Evolutionary conservation across 768 basidiomycete species (phyloP), one percentile per base, ranked within the genome.

Genomic region (Sutorius australiensis): DNA sequence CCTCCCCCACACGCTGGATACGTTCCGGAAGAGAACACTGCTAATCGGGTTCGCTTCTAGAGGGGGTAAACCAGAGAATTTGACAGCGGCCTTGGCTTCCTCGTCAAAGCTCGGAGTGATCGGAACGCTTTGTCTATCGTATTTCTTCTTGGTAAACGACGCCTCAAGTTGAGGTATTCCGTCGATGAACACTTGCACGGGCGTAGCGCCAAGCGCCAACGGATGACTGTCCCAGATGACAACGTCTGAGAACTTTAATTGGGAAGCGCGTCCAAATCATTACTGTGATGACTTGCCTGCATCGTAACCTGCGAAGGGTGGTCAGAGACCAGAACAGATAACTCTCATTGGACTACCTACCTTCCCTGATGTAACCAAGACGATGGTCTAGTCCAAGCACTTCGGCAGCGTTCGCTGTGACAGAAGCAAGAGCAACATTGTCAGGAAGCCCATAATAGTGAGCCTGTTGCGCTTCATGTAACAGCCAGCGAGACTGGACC

Each of bases 381-480:
- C 94, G 82, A 66, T 95, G 87, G 6, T 78, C 81, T 66, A 94
- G 76, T 19, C 93, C 94, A 46, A 89, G 79, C 5, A 82, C 75
- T 32, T 80, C 74, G 0, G 93, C 92, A 30, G 92, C 78, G 38
- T 77, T 82, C 27, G 81, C 81, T 0, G 83, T 95, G 10, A 95
- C 84, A 24, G 89, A 81, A 3, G 84, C 76, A 33, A 95, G 74
- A 0, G 92, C 87, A 9, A 82, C 71, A 47, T 84, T 81, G 7
- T 75, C 75, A 31, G 86, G 81, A 6, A 95, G 76, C 11, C 91
- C 90, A 60, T 87, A 91, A 65, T 84, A 87, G 63, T 87, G 82
- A 0, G 87, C 89, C 68, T 89, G 88, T 61, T 91, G 89, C 5
- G 92, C 91, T 67, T 95, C 92, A 58, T 83, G 88, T 19, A 92